Percentiles rank a stretch among this genome's conserved stretches.
phyloP scores from a whole-genome alignment of 2,329 filamentous ascomycete species.

The Dactylellina sp. region DNA sequence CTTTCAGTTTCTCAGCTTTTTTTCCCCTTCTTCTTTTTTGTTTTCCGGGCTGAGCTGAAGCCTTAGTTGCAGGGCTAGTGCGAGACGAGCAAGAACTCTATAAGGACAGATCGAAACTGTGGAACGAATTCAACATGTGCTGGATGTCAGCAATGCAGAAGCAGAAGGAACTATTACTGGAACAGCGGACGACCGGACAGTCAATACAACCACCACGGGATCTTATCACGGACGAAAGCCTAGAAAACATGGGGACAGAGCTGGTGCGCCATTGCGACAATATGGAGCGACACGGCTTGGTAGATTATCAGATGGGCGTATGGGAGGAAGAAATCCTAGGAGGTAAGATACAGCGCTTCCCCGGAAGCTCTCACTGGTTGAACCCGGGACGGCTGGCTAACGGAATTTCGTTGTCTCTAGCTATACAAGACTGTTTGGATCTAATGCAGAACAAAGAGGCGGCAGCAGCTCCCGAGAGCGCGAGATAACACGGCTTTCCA shows the following conservation, averaged over 20 bases:
- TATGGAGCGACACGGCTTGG: conserved; percentile 89
- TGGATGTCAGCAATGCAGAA: conserved; percentile 87
- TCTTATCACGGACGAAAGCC: conserved; percentile 74
- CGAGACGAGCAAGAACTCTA: conserved; percentile 83
- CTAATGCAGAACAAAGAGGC: conserved; percentile 52
- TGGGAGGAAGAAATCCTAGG: conserved; percentile 92
- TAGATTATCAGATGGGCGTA: conserved; percentile 97
- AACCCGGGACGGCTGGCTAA: conserved; percentile 17
- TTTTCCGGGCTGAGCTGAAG: conserved; percentile 60
- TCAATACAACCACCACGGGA: conserved; percentile 71
- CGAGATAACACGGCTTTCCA: conserved; percentile 39
- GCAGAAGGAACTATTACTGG: conserved; percentile 79
- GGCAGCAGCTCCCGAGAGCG: conserved; percentile 41
- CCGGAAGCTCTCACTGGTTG: not conserved
- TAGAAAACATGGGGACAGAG: conserved; percentile 84
- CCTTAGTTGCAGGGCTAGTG: conserved; percentile 74
- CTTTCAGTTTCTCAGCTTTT: too few relatives aligned
- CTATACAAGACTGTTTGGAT: conserved; percentile 47
- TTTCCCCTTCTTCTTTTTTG: conserved; percentile 53
- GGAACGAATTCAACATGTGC: conserved; percentile 93
- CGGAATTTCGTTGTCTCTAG: conserved; percentile 7
- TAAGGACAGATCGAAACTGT: conserved; percentile 81
- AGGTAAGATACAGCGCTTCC: conserved; percentile 69
- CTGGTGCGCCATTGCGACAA: conserved; percentile 84
- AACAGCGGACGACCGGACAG: conserved; percentile 71